These are phyloP conservation scores for Lactarius sanguifluus DNA, from an alignment of 768 basidiomycete species.

Conservation along the genomic window DNA sequence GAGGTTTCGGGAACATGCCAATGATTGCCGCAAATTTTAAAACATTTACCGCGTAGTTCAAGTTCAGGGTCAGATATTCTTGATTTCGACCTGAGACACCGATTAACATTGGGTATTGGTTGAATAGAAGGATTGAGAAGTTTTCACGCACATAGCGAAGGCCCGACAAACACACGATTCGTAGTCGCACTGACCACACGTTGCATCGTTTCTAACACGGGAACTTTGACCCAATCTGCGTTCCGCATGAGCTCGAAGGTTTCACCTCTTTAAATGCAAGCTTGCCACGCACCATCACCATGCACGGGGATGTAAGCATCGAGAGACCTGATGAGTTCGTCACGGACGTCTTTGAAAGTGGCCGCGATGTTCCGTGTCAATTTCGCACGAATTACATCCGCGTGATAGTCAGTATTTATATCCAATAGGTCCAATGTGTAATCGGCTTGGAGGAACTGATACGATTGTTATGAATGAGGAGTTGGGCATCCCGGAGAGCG, in stretches of 20 bases:
- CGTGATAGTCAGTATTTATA: neutral
- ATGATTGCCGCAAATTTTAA: neutral
- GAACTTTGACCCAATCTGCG: neutral
- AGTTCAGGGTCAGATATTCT: neutral
- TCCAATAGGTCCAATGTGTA: neutral
- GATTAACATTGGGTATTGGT: neutral
- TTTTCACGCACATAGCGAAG: neutral
- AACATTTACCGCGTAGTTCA: neutral
- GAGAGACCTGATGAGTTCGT: neutral
- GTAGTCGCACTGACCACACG: neutral
- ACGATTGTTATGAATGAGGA: neutral
- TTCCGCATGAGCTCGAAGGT: neutral
- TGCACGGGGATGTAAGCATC: neutral
- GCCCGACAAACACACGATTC: neutral
- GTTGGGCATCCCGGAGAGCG: neutral
- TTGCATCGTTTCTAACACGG: neutral
- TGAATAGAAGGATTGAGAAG: neutral
- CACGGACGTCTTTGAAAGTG: neutral
- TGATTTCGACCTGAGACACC: neutral
- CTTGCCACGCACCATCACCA: neutral
- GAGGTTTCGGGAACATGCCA: neutral
- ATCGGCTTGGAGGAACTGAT: neutral
- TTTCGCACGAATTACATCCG: slow-evolving; percentile 7
- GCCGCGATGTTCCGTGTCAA: slow-evolving; percentile 5
- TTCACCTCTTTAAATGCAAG: neutral